Base-by-base conservation (phyloP, 2,329 filamentous ascomycete genomes). In the Diaporthe nobilis region DNA sequence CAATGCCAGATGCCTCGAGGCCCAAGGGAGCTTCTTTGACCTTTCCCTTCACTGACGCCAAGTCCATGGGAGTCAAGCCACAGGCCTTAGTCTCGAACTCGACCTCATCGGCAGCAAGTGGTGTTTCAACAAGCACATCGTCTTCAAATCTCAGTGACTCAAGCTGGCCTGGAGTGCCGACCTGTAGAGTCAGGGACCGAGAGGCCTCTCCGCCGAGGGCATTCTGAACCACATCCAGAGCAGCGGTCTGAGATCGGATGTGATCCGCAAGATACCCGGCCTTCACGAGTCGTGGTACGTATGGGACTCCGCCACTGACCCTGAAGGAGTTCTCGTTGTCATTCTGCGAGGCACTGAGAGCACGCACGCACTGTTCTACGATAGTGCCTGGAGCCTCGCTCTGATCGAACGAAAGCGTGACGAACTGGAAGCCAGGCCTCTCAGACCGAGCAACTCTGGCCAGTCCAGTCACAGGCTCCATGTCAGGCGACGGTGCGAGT, bases 241-340 rank as follows among this genome's bases (percentile, higher is more conserved):
- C 28, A 10, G 74, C 76, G n/a, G 77, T 78, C 51, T 79, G 78
- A n/a, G 61, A 57, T 15, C 55, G 72, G 8, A 81, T 76, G 58
- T 80, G 78, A 22, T 76, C 67, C 39, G 70, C 75, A 10, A 81
- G 77, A 2, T 75, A 73, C 28, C 42, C 58, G 5, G 77, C 79
- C 51, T 77, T 74, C 55, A 79, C 78, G 4, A 80, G 70, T 28
- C 75, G 76, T 7, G 76, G 73, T 3, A 78, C 72, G 4, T 76
- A 44, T n/a, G 76, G 47, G 20, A 76, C 49, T 1, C 77, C 75
- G 13, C 77, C 70, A 25, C 28, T 39, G 20, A 77, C 58, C 63
- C 77, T 60, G 63, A 77, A 84, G 47, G 17, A 84, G 74, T 37
- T 79, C 72, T 53, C 82, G 4, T 13, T 17, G 79, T 63, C 73